These are phyloP conservation scores for Cladosporium sp. DNA, from an alignment of 2,329 filamentous ascomycete species.

Conservation along the genomic window DNA sequence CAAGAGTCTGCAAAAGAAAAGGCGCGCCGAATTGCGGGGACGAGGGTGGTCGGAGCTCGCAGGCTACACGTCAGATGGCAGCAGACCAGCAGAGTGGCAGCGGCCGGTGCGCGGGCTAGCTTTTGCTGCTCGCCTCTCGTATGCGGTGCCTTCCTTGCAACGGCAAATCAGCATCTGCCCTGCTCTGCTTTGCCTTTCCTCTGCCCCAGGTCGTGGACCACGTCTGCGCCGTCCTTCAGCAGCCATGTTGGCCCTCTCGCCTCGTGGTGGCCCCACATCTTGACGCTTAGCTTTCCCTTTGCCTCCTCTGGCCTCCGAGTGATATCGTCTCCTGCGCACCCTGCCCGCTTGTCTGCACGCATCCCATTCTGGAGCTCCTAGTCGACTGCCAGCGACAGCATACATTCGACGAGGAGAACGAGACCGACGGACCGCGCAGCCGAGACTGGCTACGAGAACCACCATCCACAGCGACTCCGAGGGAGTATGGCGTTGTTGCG, in stretches of 20 bases:
- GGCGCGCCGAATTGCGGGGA: conserved; percentile 7
- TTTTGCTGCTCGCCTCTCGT: conserved; percentile 7
- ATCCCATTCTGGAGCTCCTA: background rate
- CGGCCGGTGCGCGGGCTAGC: conserved; percentile 4
- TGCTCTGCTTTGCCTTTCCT: background rate
- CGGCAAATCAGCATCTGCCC: background rate
- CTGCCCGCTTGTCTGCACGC: background rate
- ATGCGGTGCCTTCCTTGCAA: conserved; percentile 3
- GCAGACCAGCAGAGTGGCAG: background rate
- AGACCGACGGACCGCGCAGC: background rate
- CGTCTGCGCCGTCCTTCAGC: background rate
- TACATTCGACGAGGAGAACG: background rate
- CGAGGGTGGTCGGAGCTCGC: background rate
- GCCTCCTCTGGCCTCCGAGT: conserved; percentile 2
- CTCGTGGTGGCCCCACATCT: conserved; percentile 10
- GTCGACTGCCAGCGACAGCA: background rate
- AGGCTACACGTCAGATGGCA: conserved; percentile 1
- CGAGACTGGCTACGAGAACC: background rate
- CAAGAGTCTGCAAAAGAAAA: conserved; percentile 10
- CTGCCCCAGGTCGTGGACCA: conserved; percentile 9
- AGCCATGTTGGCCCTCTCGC: conserved; percentile 3
- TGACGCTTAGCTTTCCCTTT: background rate
- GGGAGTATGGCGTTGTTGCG: conserved; percentile 9
- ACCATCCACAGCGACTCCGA: background rate
- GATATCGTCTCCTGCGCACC: conserved; percentile 4